Conservation (phyloP, 331 rosid species). For the Telfairia occidentalis region DNA sequence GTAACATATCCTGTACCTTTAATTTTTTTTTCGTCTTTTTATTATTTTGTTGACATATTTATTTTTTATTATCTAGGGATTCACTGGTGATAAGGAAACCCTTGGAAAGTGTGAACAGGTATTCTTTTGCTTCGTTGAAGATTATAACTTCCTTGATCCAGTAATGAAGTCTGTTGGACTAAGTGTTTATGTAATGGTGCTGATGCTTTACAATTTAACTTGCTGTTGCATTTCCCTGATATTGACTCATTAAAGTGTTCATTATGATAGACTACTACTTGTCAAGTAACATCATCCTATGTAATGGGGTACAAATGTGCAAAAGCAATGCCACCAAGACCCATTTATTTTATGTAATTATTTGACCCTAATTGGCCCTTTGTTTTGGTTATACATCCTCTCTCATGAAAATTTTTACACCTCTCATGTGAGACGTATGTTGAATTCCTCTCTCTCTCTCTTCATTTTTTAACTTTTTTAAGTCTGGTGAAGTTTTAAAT, state of each 20-base stretch:
- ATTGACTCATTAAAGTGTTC: background rate
- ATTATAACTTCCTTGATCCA: background rate
- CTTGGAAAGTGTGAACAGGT: conserved; percentile 99
- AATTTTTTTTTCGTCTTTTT: background rate
- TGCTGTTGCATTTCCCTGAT: background rate
- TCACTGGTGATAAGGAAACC: conserved; percentile 76
- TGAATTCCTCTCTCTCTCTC: background rate
- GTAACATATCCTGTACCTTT: background rate
- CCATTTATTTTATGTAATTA: background rate
- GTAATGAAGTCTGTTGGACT: background rate
- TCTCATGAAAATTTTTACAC: background rate
- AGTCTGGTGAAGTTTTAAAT: background rate
- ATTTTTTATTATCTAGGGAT: conserved; percentile 42
- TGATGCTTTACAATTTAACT: background rate
- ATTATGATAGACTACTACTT: background rate
- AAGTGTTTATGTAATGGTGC: background rate
- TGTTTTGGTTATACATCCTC: no score
- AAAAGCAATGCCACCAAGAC: background rate
- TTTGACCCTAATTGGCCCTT: background rate
- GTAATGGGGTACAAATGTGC: background rate
- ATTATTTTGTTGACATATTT: background rate
- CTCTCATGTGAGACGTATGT: background rate
- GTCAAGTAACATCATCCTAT: background rate
- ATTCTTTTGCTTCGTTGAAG: conserved; percentile 6
- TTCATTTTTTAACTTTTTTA: background rate